phyloP scores from a whole-genome alignment of 768 basidiomycete genomes.

The Tremella mesenterica region DNA sequence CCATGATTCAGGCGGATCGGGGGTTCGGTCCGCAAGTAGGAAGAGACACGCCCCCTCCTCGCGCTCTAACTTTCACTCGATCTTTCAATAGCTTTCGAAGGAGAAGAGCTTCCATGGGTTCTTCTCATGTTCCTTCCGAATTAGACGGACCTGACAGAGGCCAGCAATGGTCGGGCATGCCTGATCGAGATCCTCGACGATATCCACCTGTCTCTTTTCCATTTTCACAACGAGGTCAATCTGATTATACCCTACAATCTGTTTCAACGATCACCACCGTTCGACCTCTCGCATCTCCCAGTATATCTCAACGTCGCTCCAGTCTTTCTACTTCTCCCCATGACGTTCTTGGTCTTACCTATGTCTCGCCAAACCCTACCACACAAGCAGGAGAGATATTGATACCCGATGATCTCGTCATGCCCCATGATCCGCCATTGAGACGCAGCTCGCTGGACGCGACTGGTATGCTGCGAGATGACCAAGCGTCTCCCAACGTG shows the following conservation, averaged over 20 bases:
- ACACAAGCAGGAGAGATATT: slow-evolving; percentile 5
- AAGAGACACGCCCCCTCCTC: slow-evolving; percentile 2
- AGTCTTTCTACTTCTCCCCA: slow-evolving; percentile 5
- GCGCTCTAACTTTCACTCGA: neutral
- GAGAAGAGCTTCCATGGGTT: slow-evolving; percentile 10
- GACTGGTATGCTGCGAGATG: neutral
- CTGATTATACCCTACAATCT: slow-evolving; percentile 30
- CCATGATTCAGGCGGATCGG: too few species aligned
- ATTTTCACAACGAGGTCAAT: slow-evolving; percentile 20
- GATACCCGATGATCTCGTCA: slow-evolving; percentile 22
- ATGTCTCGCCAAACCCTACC: slow-evolving; percentile 2
- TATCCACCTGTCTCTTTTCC: slow-evolving; percentile 18
- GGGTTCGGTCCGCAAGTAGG: too few species aligned
- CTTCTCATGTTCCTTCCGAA: slow-evolving; percentile 3
- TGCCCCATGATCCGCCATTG: slow-evolving; percentile 29
- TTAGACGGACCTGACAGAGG: slow-evolving; percentile 4
- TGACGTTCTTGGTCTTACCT: slow-evolving; percentile 9
- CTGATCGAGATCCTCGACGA: slow-evolving; percentile 14
- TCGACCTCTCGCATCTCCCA: slow-evolving; percentile 25
- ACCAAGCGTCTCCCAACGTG: neutral
- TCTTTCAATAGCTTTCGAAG: neutral
- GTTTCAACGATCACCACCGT: slow-evolving; percentile 19
- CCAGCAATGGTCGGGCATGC: slow-evolving; percentile 24
- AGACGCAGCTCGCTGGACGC: slow-evolving; percentile 24
- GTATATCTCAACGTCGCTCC: slow-evolving; percentile 9